These are phyloP conservation scores for Sugiyamaella smithiae DNA, from an alignment of 805 yeast genomes.

Conservation along the genomic window DNA sequence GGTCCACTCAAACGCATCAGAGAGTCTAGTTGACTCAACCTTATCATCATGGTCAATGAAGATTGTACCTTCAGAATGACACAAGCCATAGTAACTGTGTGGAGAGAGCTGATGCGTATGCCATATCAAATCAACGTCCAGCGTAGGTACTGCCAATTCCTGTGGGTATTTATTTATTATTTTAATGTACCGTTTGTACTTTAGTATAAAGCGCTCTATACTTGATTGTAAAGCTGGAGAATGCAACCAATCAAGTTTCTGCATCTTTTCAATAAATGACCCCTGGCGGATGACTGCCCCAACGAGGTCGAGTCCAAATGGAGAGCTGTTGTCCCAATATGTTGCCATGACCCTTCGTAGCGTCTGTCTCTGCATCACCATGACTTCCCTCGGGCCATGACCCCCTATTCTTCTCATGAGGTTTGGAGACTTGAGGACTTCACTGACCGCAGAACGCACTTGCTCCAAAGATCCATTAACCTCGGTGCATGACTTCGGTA, in stretches of 20 bases:
- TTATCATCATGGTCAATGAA: constrained; percentile 22
- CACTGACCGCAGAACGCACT: neutral
- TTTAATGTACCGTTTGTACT: constrained; percentile 16
- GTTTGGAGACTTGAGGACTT: neutral
- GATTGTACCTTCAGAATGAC: neutral
- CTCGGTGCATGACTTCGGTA: neutral
- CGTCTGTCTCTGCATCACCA: neutral
- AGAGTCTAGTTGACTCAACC: constrained; percentile 12
- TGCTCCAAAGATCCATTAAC: neutral
- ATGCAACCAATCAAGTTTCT: constrained; percentile 20
- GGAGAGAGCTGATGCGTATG: constrained; percentile 25
- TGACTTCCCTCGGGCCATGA: neutral
- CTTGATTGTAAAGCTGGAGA: constrained; percentile 20
- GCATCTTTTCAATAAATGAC: constrained; percentile 21
- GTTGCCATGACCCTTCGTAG: constrained; percentile 15
- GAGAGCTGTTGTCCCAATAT: constrained; percentile 21
- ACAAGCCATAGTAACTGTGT: constrained; percentile 6
- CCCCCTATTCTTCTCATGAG: neutral
- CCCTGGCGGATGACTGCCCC: constrained; percentile 24
- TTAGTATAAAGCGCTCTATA: constrained; percentile 10
- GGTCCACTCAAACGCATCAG: constrained; percentile 12
- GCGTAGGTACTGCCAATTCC: constrained; percentile 18
- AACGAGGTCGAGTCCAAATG: constrained; percentile 17
- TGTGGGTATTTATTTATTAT: constrained; percentile 13
- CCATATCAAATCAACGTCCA: constrained; percentile 26